Evolutionary conservation across 164 flowering plant genomes (phyloP), one percentile per base, ranked within the genome.

Genomic region (Hamamelis virginiana): DNA sequence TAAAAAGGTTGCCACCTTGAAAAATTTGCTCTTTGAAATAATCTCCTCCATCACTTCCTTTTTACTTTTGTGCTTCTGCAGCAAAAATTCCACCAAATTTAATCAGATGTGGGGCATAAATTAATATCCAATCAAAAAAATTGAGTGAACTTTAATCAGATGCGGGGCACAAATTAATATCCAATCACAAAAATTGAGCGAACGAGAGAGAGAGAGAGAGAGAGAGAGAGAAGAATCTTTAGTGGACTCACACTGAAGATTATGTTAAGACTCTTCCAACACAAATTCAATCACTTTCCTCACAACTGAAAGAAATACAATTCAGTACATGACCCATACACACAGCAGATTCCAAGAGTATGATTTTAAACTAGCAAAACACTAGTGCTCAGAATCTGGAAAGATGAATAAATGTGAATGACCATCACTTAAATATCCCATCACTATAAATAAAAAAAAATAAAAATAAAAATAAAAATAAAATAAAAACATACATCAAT

Each of bases 31-130:
- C 78, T 92, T 95, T 16, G 47, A 69, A 28, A 95, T 95, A 64
- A 95, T 69, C 80, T 95, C 97, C 68, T 83, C 83, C 94, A 89
- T 89, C 38, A 88, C 86, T 81, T 95, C 96, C 76, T 92, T 92
- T 76, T 89, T 92, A 78, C 79, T 88, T 78, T 91, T 95, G 51
- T 70, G 90, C 69, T 73, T 88, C 98, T 95, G 89, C 80, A 84
- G 52, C 8, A 22, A 57, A 56, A 15, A 38, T 56, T 1, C 4
- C 41, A 56, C 18, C n/a, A 58, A 43, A 26, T 41, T 22, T 19
- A 58, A 47, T 47, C 9, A 63, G 18, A 13, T 21, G 63, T 15
- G 11, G 4, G 63, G 45, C 13, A 15, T 38, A 60, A 19, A 9
- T 5, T 28, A 33, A 33, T 33, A 38, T n/a, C 3, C 22, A 60